These are phyloP conservation scores for Quillaja saponaria DNA, from an alignment of 306 rosid genomes.

Conservation along the genomic window DNA sequence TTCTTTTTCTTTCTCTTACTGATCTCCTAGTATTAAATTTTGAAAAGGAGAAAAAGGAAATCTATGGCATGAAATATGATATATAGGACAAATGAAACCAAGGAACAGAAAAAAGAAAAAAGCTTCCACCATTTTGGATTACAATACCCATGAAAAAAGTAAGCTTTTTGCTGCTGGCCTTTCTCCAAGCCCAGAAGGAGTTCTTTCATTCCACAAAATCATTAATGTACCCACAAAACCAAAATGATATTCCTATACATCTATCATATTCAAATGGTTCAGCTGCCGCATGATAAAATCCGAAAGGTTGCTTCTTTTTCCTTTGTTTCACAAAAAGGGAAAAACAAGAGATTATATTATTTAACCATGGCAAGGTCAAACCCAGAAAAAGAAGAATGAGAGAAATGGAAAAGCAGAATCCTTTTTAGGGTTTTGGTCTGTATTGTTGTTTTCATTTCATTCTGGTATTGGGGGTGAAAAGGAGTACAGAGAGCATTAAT, in stretches of 20 bases:
- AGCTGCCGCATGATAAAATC: no score
- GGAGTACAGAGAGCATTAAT: neutral
- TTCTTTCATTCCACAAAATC: neutral
- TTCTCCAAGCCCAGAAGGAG: neutral
- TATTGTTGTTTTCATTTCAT: conserved; percentile 5
- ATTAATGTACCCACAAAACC: no score
- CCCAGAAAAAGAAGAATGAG: conserved; percentile 4
- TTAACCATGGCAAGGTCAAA: conserved; percentile 12
- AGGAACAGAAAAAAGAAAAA: neutral
- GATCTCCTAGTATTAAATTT: no score
- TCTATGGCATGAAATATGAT: no score
- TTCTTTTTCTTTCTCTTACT: no score
- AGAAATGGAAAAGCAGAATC: conserved; percentile 15
- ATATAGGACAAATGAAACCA: neutral
- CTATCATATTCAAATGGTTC: no score
- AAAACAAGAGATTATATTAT: conserved; percentile 1
- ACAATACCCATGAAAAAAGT: no score
- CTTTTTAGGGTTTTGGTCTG: conserved; percentile 21
- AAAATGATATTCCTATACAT: no score
- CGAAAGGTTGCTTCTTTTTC: neutral
- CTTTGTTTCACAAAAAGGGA: neutral
- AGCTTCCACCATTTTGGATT: no score
- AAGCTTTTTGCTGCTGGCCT: no score
- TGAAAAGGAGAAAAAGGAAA: neutral
- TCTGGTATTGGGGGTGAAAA: neutral